phyloP scores from a whole-genome alignment of 176 grass and related monocot species.

The Pontederia paniculata region DNA sequence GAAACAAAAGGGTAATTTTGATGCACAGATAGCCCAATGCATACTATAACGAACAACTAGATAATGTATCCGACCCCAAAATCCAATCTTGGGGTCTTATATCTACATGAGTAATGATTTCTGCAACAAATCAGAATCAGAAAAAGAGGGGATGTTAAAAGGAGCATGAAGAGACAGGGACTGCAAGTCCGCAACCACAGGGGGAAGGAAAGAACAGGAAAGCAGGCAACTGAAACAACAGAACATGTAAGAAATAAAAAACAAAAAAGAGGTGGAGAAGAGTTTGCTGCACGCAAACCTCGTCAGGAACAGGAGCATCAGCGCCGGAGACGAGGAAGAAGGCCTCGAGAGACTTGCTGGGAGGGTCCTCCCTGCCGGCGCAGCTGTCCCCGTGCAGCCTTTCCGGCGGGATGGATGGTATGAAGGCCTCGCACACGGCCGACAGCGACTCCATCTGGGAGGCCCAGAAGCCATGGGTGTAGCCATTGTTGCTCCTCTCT shows the following conservation, averaged over 20 bases:
- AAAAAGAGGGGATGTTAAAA: no score
- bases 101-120: no score
- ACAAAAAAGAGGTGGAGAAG: background rate
- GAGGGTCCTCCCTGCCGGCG: conserved; percentile 27
- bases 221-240: background rate
- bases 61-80: no score
- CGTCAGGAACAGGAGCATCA: conserved; percentile 50
- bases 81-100: no score
- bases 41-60: no score
- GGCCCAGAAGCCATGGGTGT: conserved; percentile 74
- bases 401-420: conserved; percentile 43
- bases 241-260: background rate
- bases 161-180: no score
- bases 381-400: background rate
- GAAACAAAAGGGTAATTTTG: no score
- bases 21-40: no score
- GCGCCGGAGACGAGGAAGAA: conserved; percentile 54
- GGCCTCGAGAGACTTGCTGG: conserved; percentile 24
- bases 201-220: no score
- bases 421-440: conserved; percentile 39
- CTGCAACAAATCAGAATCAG: no score
- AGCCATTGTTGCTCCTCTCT: conserved; percentile 13
- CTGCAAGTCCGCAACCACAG: no score
- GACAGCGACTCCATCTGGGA: conserved; percentile 51
- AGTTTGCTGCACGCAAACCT: conserved; percentile 27